These are phyloP conservation scores for Talaromyces islandicus DNA, from an alignment of 2,329 filamentous ascomycete species.

Conservation along the genomic window DNA sequence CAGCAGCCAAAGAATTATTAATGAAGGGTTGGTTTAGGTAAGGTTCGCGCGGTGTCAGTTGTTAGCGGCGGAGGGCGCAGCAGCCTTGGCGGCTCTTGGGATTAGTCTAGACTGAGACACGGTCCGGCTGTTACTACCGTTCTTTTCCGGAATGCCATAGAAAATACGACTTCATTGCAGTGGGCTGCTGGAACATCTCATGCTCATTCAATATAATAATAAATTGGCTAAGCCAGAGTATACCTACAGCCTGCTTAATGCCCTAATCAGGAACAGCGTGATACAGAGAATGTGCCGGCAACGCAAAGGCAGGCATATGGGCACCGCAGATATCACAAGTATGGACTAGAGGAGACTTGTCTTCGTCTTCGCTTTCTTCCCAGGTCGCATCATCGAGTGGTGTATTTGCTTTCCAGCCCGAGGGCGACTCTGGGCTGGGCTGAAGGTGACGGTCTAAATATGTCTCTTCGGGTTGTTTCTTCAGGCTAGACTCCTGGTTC, in stretches of 20 bases:
- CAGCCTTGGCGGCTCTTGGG: conserved; percentile 7
- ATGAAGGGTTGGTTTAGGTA: neutral
- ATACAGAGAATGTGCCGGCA: conserved; percentile 44
- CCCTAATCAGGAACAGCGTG: conserved; percentile 29
- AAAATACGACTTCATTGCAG: too few relatives aligned
- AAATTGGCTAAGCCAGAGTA: too few relatives aligned
- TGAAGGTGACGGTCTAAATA: neutral
- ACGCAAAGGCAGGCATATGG: conserved; percentile 45
- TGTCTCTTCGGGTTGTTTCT: conserved; percentile 30
- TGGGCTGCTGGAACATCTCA: neutral
- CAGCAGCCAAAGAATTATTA: neutral
- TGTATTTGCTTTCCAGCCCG: conserved; percentile 13
- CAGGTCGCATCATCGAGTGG: conserved; percentile 23
- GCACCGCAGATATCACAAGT: conserved; percentile 40
- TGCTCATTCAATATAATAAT: too few relatives aligned
- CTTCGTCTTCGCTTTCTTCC: conserved; percentile 24
- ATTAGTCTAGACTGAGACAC: neutral
- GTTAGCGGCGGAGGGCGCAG: conserved; percentile 6
- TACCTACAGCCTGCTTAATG: neutral
- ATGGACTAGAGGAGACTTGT: conserved; percentile 19
- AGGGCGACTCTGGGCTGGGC: neutral
- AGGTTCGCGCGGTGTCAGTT: neutral
- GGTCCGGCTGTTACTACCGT: too few relatives aligned
- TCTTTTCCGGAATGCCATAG: too few relatives aligned
- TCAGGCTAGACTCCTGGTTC: conserved; percentile 63